Evolutionary conservation across 345 rosid genomes (phyloP), one percentile per base, ranked within the genome.

Genomic region (Citrus medica): DNA sequence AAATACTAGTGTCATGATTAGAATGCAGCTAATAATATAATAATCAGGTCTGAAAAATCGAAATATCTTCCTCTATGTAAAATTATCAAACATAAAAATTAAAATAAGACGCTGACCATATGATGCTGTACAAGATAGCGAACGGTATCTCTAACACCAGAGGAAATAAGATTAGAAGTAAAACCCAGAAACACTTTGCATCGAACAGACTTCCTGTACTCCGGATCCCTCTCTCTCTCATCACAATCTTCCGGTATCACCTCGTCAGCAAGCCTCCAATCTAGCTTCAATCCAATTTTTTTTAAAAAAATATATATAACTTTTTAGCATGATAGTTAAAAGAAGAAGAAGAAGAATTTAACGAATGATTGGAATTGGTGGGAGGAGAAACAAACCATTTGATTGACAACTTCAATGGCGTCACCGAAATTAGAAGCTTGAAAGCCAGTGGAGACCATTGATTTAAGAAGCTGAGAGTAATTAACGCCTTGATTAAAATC

Each of bases 391-490:
- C 86, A 9, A 68, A 95, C 98, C 98, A 94, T 96, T 70, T 88
- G 88, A 79, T 94, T 92, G 79, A 94, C 98, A 73, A 84, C 72
- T 72, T 85, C 83, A 46, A 96, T 90, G 69, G 98, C 97, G 61
- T 94, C 97, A 1, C 98, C 97, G 63, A 96, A 90, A 78, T 96
- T 94, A n/a, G 99, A 90, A 69, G 98, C 98, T 84, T 96, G 99
- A 80, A 94, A 96, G 9, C 98, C 99, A 60, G 97, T 92, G 65
- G 97, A 88, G 78, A 86, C 73, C 95, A 96, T 83, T 76, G 97
- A 94, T 60, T 84, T 83, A 67, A 96, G 87, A 78, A 96, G 92
- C 83, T 79, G 77, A 7, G 86, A 77, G 76, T 90, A 89, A 69
- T 90, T 79, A 0, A 93, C 85, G 35, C 98, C 97, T 27, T 86